Evolutionary conservation across 768 basidiomycete species (phyloP), one percentile per base, ranked within the genome.

Genomic region (Pleurotus ostreatus): DNA sequence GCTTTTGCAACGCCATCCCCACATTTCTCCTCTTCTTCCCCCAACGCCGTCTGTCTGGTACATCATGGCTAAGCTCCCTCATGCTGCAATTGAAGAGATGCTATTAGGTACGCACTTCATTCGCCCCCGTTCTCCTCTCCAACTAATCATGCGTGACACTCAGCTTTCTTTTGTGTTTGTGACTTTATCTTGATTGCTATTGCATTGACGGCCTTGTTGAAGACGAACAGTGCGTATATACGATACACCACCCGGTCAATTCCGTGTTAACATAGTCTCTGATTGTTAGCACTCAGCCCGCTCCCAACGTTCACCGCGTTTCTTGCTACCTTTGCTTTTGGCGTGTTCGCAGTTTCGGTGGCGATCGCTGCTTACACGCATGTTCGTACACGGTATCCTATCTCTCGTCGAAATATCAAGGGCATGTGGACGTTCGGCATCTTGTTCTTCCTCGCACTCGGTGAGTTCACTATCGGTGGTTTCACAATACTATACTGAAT

Each of bases 301-400:
- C 34, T 53, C 2, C 51, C 51, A 13, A 53, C 51, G 15, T 53
- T 53, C 18, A 39, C 51, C 12, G 41, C 41, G 51, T 53, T 53
- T 53, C 23, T 53, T 37, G 51, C 51, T n/a, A 53, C 51, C 6
- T 53, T 53, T 23, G 39, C 51, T 41, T 53, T 53, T 20, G 51
- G 37, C 22, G 37, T 53, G 6, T 53, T 53, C 51, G 39, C 51
- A n/a, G 41, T 53, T 22, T 53, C 51, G 5, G 23, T 53, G 18
- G 39, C 39, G 13, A 13, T 53, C 51, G 41, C 34, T 4, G 51
- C 51, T 12, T 53, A 53, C 26, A 53, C 37, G 13, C 51, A 41
- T 25, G 51, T 41, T 12, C 51, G 51, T 39, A 26, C 18, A 34
- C 51, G 51, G 18, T 40, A 53, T 23, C 51, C 51, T 5, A 53